Evolutionary conservation across 2,329 filamentous ascomycete genomes (phyloP).

Genomic region (Stagonosporopsis vannaccii): DNA sequence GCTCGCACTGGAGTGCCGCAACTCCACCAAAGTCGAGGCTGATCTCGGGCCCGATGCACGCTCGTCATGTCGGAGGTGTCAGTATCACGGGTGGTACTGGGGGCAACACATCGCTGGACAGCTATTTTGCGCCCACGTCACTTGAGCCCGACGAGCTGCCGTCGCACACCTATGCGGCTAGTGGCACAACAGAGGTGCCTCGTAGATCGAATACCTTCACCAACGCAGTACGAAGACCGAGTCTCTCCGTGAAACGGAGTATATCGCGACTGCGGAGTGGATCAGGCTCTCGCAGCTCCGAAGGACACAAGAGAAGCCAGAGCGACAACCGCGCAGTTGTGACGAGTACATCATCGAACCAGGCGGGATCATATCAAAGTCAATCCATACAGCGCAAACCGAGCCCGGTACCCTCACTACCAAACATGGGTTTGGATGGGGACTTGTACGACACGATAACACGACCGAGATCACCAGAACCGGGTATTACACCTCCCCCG

Average conservation of each 20-base stretch:
- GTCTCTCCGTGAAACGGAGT: conserved; percentile 36
- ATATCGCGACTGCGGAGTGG: conserved; percentile 31
- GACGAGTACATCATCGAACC: background rate
- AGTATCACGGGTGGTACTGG: conserved; percentile 32
- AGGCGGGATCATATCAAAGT: too few relatives aligned
- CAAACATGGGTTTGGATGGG: background rate
- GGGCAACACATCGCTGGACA: conserved; percentile 24
- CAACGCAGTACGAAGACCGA: conserved; percentile 33
- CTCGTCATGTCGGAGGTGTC: conserved; percentile 43
- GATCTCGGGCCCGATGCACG: conserved; percentile 45
- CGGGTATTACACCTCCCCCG: conserved; percentile 14
- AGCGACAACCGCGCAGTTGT: conserved; percentile 5
- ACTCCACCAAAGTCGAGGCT: conserved; percentile 32
- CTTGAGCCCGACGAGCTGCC: conserved; percentile 38
- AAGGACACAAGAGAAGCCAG: conserved; percentile 11
- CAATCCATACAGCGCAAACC: background rate
- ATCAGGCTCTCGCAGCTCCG: background rate
- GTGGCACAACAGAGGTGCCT: conserved; percentile 33
- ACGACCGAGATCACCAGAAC: background rate
- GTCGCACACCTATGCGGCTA: conserved; percentile 35
- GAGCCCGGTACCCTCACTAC: background rate
- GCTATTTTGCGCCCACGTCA: conserved; percentile 26
- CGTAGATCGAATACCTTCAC: conserved; percentile 39
- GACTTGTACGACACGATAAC: background rate
- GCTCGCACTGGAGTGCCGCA: conserved; percentile 19